Conservation (phyloP, 106 monocot genomes). For the Dendrobium nobile region DNA sequence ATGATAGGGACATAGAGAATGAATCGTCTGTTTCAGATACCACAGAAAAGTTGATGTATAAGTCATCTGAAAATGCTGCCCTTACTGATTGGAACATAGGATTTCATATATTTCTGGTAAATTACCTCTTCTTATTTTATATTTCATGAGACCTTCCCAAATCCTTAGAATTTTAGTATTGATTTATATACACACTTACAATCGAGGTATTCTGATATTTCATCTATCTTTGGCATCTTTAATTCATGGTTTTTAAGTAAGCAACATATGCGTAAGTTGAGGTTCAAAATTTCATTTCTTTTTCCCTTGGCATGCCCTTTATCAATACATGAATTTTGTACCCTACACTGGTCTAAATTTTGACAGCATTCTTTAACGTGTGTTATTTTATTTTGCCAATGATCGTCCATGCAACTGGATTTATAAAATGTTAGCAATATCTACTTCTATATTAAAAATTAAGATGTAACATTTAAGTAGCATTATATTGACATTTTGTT, state of each 20-base stretch:
- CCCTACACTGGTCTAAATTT: not conserved
- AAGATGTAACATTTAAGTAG: too few species aligned
- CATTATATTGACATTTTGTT: too few species aligned
- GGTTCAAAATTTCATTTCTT: not conserved
- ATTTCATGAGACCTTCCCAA: not conserved
- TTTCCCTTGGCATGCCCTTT: not conserved
- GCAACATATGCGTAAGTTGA: not conserved
- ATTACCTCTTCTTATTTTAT: not conserved
- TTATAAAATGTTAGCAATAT: too few species aligned
- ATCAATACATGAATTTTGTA: not conserved
- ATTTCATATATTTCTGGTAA: constrained; percentile 91
- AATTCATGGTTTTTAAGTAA: not conserved
- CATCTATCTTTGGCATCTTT: not conserved
- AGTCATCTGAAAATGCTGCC: constrained; percentile 59
- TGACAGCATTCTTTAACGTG: not conserved
- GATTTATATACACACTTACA: not conserved
- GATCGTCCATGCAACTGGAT: too few species aligned
- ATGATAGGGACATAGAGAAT: constrained; percentile 39
- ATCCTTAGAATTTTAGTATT: not conserved
- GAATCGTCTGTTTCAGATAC: constrained; percentile 48
- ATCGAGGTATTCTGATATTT: not conserved
- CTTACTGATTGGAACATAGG: constrained; percentile 78
- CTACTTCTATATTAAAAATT: too few species aligned
- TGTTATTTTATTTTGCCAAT: not conserved
- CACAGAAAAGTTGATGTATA: constrained; percentile 33